phyloP scores from a whole-genome alignment of 176 grass and related monocot genomes.

The Ensete ventricosum region DNA sequence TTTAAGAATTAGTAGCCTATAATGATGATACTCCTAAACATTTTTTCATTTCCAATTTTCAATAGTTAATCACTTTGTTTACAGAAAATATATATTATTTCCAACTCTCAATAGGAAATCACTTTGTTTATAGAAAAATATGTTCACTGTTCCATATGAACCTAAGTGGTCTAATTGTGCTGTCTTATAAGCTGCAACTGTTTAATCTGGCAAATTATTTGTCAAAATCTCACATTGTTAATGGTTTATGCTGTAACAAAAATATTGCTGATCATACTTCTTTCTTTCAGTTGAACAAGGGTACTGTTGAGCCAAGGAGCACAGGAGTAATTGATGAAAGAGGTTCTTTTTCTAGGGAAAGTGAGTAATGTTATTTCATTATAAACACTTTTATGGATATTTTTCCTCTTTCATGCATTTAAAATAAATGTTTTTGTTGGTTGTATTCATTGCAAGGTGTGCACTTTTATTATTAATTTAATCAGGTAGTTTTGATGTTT shows the following conservation, averaged over 20 bases:
- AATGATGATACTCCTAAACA: too few relatives aligned
- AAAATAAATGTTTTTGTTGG: not conserved
- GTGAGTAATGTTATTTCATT: constrained; percentile 6
- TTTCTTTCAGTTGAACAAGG: constrained; percentile 13
- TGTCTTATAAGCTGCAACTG: not conserved
- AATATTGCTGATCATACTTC: not conserved
- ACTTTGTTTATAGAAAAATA: not conserved
- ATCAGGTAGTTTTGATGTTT: not conserved
- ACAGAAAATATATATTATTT: not conserved
- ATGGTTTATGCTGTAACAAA: not conserved
- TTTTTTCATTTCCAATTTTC: not conserved
- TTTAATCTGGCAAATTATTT: not conserved
- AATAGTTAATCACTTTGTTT: not conserved
- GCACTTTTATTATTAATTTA: not conserved
- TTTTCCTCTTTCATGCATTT: not conserved
- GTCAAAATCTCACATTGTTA: not conserved
- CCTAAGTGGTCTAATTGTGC: not conserved
- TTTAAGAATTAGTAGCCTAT: too few relatives aligned
- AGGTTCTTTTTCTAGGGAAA: constrained; percentile 20
- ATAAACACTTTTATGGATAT: not conserved
- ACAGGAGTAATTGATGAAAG: constrained; percentile 1
- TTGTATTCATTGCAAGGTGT: not conserved
- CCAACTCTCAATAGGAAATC: not conserved
- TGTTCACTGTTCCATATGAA: not conserved
- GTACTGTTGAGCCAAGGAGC: constrained; percentile 12